Evolutionary conservation across 2,329 filamentous ascomycete species (phyloP).

Genomic region (Cercospora nicotianae): DNA sequence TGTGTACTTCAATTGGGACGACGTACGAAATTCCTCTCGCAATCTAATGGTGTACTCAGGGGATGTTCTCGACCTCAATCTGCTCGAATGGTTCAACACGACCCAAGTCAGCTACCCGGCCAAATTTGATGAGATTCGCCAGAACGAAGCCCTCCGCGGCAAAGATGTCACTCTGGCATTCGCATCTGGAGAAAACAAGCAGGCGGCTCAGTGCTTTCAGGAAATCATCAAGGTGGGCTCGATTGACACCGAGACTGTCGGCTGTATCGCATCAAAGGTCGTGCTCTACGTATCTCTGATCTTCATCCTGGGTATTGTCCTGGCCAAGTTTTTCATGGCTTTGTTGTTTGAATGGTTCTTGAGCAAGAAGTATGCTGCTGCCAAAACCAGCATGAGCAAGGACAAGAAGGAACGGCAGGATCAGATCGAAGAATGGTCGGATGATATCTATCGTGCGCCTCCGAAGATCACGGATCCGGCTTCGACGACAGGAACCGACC

Average conservation of each 20-base stretch:
- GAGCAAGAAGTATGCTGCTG: constrained; percentile 77
- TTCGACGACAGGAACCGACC: constrained; percentile 55
- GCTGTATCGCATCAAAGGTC: constrained; percentile 95
- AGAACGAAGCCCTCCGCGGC: constrained; percentile 70
- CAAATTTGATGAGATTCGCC: constrained; percentile 76
- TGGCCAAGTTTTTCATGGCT: constrained; percentile 83
- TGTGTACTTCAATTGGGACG: constrained; percentile 95
- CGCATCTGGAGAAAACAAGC: constrained; percentile 75
- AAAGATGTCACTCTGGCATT: constrained; percentile 88
- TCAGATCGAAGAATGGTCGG: constrained; percentile 96
- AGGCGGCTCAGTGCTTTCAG: constrained; percentile 80
- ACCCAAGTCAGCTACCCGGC: constrained; percentile 73
- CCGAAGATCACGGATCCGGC: constrained; percentile 75
- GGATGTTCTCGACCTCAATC: constrained; percentile 83
- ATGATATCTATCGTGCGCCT: constrained; percentile 93
- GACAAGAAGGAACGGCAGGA: constrained; percentile 81
- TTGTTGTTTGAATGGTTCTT: constrained; percentile 96
- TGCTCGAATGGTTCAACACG: constrained; percentile 86
- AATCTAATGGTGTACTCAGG: constrained; percentile 95
- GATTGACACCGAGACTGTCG: constrained; percentile 92
- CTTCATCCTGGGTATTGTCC: constrained; percentile 87
- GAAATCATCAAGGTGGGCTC: constrained; percentile 95
- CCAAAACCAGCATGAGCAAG: constrained; percentile 78
- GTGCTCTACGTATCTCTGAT: constrained; percentile 91
- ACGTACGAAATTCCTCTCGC: constrained; percentile 82